Evolutionary conservation across 768 basidiomycete species (phyloP), one percentile per base, ranked within the genome.

Genomic region (Lactarius indigo): DNA sequence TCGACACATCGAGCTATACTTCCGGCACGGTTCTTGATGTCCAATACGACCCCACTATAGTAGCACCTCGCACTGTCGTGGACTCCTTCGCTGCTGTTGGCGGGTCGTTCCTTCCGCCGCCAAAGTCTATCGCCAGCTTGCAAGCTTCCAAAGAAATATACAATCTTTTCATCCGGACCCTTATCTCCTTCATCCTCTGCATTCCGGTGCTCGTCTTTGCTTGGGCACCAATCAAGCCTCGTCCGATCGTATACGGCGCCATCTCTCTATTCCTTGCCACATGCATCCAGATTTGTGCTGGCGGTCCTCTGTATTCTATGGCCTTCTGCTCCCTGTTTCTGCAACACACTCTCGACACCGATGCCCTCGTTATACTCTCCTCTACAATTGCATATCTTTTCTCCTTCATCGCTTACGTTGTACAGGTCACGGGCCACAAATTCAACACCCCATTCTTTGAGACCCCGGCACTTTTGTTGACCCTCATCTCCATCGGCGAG

Each of bases 141-240:
- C 75, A 75, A 8, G 77, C 75, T 5, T 70, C 68, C 17, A 75
- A 71, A 47, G 79, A 79, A 63, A 73, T 80, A 5, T 15, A 15
- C 50, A 15, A 7, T 15, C 71, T 79, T 5, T 66, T 73, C n/a
- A 15, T 72, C 13, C 78, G 79, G 23, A 78, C 78, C 1, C 59
- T 72, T 12, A 39, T 73, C 18, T 79, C 75, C n/a, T 71, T 71
- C 17, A 26, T 75, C 30, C 71, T 80, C 30, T 76, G 78, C 41
- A 73, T 81, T 35, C 81, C 81, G 1, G 79, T 82, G 10, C 74
- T 81, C 17, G 69, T 82, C 42, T 72, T 81, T 71, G 72, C 81
- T 7, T 82, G 81, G 81, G 79, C 81, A 2, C 74, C 74, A 3
- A 74, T 81, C 13, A 75, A 76, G 3, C 58, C 70, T 31, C 73